Conservation (phyloP, 2,329 filamentous ascomycete genomes). For the Ilyonectria robusta region DNA sequence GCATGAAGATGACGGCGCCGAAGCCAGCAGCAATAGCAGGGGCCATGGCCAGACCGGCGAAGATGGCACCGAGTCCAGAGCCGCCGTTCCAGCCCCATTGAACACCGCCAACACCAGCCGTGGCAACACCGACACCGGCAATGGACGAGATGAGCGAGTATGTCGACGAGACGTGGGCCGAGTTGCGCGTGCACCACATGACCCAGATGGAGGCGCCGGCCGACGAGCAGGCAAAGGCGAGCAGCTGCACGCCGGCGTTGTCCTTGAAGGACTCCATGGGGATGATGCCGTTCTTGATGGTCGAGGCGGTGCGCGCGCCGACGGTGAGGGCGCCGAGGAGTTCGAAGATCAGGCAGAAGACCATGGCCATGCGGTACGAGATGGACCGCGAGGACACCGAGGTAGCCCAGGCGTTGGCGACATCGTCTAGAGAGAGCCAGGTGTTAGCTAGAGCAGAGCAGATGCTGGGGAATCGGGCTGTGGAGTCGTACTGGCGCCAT, state of each 20-base stretch:
- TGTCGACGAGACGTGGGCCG: constrained; percentile 80
- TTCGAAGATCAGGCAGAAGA: constrained; percentile 77
- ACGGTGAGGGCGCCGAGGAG: constrained; percentile 77
- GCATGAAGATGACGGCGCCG: constrained; percentile 75
- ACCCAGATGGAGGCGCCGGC: constrained; percentile 80
- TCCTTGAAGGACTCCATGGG: constrained; percentile 69
- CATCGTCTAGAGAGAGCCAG: constrained; percentile 73
- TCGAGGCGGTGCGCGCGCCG: constrained; percentile 79
- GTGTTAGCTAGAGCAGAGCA: background rate
- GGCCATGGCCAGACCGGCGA: constrained; percentile 79
- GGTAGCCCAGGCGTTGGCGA: constrained; percentile 87
- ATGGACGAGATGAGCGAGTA: constrained; percentile 80
- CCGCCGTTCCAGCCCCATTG: constrained; percentile 80
- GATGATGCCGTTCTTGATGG: constrained; percentile 86
- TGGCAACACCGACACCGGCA: constrained; percentile 78
- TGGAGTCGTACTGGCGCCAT: constrained; percentile 78
- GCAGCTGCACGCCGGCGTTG: constrained; percentile 76
- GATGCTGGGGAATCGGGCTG: background rate
- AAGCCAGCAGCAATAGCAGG: constrained; percentile 77
- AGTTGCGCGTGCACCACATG: constrained; percentile 84
- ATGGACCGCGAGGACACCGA: constrained; percentile 85
- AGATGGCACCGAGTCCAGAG: constrained; percentile 79
- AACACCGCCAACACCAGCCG: constrained; percentile 72
- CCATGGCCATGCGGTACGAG: constrained; percentile 78
- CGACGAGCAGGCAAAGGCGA: constrained; percentile 76